phyloP scores from a whole-genome alignment of 2,329 filamentous ascomycete species.

The Bimuria novae-zelandiae region DNA sequence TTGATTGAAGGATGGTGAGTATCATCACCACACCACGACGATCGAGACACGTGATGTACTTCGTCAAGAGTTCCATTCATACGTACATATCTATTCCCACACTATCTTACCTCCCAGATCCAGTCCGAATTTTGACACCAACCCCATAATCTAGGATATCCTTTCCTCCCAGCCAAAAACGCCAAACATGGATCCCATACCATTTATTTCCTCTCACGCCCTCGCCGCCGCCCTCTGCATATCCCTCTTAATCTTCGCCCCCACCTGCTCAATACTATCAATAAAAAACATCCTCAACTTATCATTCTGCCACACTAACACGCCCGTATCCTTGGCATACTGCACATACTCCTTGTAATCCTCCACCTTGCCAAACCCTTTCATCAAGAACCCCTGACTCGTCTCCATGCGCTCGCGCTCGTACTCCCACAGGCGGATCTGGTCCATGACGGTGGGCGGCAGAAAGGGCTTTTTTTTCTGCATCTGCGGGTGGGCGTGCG shows the following conservation, averaged over 20 bases:
- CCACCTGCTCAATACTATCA: conserved; percentile 77
- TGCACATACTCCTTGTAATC: conserved; percentile 73
- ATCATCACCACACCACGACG: not conserved
- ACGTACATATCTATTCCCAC: no score
- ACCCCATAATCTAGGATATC: not conserved
- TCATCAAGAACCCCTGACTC: conserved; percentile 82
- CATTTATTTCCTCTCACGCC: no score
- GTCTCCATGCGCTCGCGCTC: conserved; percentile 94
- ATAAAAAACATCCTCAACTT: conserved; percentile 86
- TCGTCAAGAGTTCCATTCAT: no score
- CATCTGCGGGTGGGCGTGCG: conserved; percentile 95
- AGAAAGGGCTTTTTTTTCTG: conserved; percentile 76
- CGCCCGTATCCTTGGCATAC: conserved; percentile 87
- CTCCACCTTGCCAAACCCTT: conserved; percentile 74
- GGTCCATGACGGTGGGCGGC: conserved; percentile 94
- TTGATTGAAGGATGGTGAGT: not conserved
- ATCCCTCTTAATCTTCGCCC: conserved; percentile 71
- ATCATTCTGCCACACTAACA: conserved; percentile 85
- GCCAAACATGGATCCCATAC: no score
- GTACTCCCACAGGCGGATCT: conserved; percentile 96
- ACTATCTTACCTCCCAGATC: not conserved
- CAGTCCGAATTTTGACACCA: not conserved
- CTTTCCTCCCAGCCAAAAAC: not conserved
- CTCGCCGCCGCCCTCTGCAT: conserved; percentile 59
- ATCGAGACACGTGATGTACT: no score